phyloP scores from a whole-genome alignment of 495 filamentous ascomycete species.

The Tuber aestivum region DNA sequence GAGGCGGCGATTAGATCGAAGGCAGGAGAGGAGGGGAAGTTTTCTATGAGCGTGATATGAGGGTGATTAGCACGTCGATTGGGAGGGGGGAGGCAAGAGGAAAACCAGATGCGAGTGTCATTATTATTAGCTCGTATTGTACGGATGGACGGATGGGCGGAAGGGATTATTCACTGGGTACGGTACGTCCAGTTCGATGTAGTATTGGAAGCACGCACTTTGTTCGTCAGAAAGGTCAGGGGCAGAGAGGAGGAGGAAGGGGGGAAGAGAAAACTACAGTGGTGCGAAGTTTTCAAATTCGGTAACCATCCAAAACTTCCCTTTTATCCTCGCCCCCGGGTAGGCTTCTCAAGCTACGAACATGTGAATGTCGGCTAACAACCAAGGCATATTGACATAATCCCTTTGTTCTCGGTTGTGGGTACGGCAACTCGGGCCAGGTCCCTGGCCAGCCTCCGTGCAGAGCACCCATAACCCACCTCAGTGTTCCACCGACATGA shows the following conservation, averaged over 20 bases:
- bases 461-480: too few relatives aligned
- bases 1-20: slow-evolving; percentile 82
- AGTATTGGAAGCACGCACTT: background rate
- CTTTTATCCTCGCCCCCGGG: background rate
- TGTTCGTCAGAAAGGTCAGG: background rate
- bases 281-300: background rate
- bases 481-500: too few relatives aligned
- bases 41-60: slow-evolving; percentile 53
- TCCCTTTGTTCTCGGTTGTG: background rate
- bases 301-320: background rate
- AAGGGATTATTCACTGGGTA: background rate
- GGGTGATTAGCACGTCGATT: background rate
- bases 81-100: background rate
- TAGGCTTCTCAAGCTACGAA: background rate
- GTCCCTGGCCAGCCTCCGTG: too few relatives aligned
- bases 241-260: background rate
- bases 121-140: background rate
- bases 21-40: slow-evolving; percentile 82
- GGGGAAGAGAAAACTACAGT: background rate
- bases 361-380: background rate
- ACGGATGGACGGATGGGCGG: background rate
- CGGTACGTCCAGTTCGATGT: background rate
- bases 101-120: slow-evolving; percentile 24
- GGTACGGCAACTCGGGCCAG: background rate
- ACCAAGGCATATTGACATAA: background rate